phyloP scores from a whole-genome alignment of 176 grass and related monocot genomes.

The Cocos nucifera region DNA sequence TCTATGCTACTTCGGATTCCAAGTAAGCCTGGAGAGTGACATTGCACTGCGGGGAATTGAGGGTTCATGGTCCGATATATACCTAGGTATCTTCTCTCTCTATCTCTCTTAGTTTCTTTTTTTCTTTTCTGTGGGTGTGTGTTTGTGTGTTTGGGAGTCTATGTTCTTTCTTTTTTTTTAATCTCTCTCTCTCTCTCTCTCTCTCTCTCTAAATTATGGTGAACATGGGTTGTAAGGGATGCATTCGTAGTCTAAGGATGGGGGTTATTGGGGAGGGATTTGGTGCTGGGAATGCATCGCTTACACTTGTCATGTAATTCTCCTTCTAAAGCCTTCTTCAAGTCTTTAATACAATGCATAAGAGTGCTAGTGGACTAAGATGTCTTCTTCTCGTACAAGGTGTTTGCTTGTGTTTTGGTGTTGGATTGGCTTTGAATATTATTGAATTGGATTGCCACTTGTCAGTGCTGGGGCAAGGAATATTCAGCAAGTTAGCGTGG shows the following conservation, averaged over 20 bases:
- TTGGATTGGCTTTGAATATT: too few relatives aligned
- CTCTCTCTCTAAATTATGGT: too few relatives aligned
- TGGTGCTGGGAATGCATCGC: conserved; percentile 54
- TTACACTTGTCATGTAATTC: conserved; percentile 30
- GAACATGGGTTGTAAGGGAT: conserved; percentile 47
- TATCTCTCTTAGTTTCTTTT: background rate
- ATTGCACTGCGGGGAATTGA: conserved; percentile 61
- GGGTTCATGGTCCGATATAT: conserved; percentile 61
- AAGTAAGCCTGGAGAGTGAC: background rate
- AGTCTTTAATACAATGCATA: too few relatives aligned
- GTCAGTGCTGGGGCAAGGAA: too few relatives aligned
- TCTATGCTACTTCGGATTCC: conserved; percentile 15
- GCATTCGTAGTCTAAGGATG: conserved; percentile 41
- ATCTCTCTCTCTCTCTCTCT: too few relatives aligned
- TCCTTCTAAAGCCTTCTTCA: too few relatives aligned
- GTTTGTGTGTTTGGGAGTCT: background rate
- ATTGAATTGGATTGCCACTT: too few relatives aligned
- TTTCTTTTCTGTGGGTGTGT: background rate
- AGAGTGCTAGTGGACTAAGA: too few relatives aligned
- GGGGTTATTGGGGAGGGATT: conserved; percentile 18
- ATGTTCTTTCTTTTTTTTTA: too few relatives aligned
- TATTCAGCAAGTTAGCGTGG: too few relatives aligned
- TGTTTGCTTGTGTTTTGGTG: too few relatives aligned
- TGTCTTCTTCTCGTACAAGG: too few relatives aligned
- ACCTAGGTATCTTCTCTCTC: conserved; percentile 6